phyloP scores from a whole-genome alignment of 441 rosid genomes.

The Syzygium malaccense region DNA sequence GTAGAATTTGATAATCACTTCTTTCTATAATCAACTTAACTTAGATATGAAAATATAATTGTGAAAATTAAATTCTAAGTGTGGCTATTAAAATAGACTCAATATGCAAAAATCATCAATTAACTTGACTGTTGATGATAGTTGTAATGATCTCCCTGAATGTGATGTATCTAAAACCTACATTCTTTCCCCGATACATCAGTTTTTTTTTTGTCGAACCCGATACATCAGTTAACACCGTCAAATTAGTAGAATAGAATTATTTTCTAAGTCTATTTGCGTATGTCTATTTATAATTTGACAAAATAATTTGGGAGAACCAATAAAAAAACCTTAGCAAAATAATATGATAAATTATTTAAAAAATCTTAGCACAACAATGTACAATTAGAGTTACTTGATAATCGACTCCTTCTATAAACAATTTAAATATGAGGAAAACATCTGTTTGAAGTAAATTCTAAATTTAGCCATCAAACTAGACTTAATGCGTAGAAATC shows the following conservation, averaged over 20 bases:
- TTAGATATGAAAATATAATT: background rate
- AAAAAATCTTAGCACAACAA: background rate
- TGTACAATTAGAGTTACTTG: background rate
- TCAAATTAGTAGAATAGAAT: background rate
- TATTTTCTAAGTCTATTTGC: background rate
- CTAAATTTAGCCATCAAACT: background rate
- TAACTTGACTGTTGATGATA: background rate
- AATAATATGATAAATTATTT: background rate
- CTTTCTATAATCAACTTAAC: background rate
- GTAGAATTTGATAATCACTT: background rate
- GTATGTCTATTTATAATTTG: background rate
- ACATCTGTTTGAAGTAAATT: background rate
- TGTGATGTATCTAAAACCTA: background rate
- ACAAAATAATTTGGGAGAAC: background rate
- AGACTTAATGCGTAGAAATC: too few relatives aligned
- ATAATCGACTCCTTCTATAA: background rate
- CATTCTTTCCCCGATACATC: background rate
- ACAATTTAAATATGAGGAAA: background rate
- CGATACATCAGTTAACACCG: background rate
- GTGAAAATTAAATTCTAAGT: background rate
- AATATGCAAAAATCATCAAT: fast-evolving
- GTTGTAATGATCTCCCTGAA: background rate
- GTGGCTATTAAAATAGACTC: background rate
- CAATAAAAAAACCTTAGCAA: background rate
- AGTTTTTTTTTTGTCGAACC: background rate